These are phyloP conservation scores for Chiua virens DNA, from an alignment of 768 basidiomycete genomes.

Conservation along the genomic window DNA sequence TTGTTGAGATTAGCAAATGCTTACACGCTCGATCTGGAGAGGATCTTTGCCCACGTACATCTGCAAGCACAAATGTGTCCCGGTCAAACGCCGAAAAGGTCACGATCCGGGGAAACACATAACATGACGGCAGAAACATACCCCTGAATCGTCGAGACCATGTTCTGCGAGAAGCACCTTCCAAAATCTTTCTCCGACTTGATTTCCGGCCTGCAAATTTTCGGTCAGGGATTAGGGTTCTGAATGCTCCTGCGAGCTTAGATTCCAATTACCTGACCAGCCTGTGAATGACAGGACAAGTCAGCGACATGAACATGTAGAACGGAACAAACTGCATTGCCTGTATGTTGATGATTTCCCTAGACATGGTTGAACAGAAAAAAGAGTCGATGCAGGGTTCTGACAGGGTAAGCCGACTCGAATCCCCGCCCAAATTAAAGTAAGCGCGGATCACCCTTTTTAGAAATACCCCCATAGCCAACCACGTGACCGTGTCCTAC, in stretches of 20 bases:
- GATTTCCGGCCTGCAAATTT: slow-evolving; percentile 60
- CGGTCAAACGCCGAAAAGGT: slow-evolving; percentile 12
- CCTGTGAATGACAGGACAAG: slow-evolving; percentile 37
- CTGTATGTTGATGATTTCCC: slow-evolving; percentile 85
- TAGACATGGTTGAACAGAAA: slow-evolving; percentile 47
- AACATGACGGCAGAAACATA: slow-evolving; percentile 30
- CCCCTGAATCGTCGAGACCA: slow-evolving; percentile 72
- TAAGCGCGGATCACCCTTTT: slow-evolving; percentile 9
- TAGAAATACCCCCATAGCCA: slow-evolving; percentile 14
- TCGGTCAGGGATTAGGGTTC: slow-evolving; percentile 19
- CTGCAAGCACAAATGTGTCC: slow-evolving; percentile 33
- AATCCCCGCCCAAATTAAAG: slow-evolving; percentile 9
- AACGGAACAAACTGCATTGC: slow-evolving; percentile 33
- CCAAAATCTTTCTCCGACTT: slow-evolving; percentile 89
- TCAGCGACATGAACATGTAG: slow-evolving; percentile 7
- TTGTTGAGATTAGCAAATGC: slow-evolving; percentile 18
- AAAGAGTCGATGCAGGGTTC: slow-evolving; percentile 13
- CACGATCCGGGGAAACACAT: slow-evolving; percentile 9
- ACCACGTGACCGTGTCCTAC: slow-evolving; percentile 27
- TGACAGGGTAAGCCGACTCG: background rate
- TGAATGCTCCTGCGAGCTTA: background rate
- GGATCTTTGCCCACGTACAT: slow-evolving; percentile 72
- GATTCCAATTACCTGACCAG: slow-evolving; percentile 57
- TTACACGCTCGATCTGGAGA: slow-evolving; percentile 70
- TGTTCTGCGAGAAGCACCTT: slow-evolving; percentile 84